Percentiles rank a stretch among this genome's conserved stretches.
phyloP scores from a whole-genome alignment of 2,329 filamentous ascomycete species.

The Onygena corvina region DNA sequence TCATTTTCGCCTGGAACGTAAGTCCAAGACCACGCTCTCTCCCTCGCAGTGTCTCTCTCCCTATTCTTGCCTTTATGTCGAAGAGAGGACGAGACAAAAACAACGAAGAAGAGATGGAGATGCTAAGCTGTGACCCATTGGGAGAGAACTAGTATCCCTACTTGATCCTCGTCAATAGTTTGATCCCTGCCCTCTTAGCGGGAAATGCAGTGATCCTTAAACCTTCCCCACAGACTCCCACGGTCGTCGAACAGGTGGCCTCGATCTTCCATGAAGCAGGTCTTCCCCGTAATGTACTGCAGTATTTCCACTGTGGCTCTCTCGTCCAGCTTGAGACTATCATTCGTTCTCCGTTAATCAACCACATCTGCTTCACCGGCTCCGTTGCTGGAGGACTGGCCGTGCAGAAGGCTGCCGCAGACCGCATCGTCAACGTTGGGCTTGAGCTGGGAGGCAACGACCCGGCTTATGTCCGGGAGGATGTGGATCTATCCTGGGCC shows the following conservation, averaged over 20 bases:
- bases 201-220: conserved; percentile 90
- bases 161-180: conserved; percentile 79
- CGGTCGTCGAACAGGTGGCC: conserved; percentile 71
- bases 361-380: conserved; percentile 83
- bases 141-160: conserved; percentile 71
- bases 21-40: conserved; percentile 31
- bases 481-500: conserved; percentile 82
- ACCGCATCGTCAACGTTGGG: conserved; percentile 73
- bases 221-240: conserved; percentile 88
- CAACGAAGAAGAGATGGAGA: background rate
- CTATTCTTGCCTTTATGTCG: too few relatives aligned
- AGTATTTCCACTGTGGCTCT: conserved; percentile 84
- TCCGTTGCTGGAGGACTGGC: conserved; percentile 78
- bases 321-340: conserved; percentile 64
- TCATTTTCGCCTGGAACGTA: conserved; percentile 95
- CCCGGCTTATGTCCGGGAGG: conserved; percentile 72
- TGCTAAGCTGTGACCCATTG: conserved; percentile 8
- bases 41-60: background rate
- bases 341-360: conserved; percentile 62
- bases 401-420: conserved; percentile 71
- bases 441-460: conserved; percentile 93
- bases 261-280: conserved; percentile 69
- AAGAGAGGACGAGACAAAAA: too few relatives aligned
- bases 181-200: conserved; percentile 79
- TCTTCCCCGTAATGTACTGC: conserved; percentile 69